Evolutionary conservation across 768 basidiomycete genomes (phyloP).

Genomic region (Infundibulicybe gibba): DNA sequence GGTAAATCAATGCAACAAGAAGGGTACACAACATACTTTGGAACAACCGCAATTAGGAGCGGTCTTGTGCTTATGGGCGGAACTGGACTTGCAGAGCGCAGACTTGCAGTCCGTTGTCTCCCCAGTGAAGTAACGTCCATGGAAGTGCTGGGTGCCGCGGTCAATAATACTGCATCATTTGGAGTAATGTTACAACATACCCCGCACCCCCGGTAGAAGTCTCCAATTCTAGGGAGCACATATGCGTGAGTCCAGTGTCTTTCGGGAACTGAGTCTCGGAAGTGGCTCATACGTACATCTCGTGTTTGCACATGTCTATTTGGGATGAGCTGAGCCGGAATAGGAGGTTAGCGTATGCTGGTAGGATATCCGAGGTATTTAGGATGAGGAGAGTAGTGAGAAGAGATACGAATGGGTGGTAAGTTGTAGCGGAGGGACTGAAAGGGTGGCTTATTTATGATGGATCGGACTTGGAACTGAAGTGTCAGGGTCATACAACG

Average conservation of each 20-base stretch:
- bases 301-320: conserved; percentile 31
- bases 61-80: conserved; percentile 39
- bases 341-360: too few species aligned
- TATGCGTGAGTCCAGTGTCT: conserved; percentile 1
- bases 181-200: conserved; percentile 22
- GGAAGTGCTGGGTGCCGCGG: conserved; percentile 35
- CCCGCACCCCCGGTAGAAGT: conserved; percentile 48
- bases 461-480: too few species aligned
- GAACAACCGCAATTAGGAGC: conserved; percentile 36
- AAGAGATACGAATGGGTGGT: too few species aligned
- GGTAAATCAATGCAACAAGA: conserved; percentile 1
- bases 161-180: conserved; percentile 5
- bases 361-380: too few species aligned
- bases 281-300: conserved; percentile 26
- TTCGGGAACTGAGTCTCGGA: not conserved
- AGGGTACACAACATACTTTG: conserved; percentile 24
- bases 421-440: too few species aligned
- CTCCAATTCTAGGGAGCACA: conserved; percentile 33
- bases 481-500: too few species aligned
- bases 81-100: conserved; percentile 33
- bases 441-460: too few species aligned
- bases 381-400: too few species aligned
- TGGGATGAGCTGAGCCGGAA: not conserved
- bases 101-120: conserved; percentile 36
- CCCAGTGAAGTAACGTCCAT: conserved; percentile 45